Conservation (phyloP, 192 early-diverging fungal genomes). For the Haplosporangium gracile region DNA sequence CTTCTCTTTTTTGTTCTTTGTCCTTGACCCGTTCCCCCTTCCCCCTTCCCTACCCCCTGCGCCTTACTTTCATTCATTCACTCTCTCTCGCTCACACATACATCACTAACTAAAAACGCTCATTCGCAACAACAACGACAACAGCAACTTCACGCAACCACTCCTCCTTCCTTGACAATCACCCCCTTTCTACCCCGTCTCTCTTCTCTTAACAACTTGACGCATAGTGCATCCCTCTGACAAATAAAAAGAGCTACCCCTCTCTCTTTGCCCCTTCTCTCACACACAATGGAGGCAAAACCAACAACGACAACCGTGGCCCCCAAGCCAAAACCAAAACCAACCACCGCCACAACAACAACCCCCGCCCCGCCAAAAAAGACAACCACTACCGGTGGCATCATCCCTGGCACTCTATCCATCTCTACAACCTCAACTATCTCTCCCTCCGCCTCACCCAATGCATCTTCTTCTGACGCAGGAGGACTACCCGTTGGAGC, state of each 20-base stretch:
- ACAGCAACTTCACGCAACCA: not conserved
- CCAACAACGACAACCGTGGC: not conserved
- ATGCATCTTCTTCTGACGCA: not conserved
- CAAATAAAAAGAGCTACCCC: not conserved
- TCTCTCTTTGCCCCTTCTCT: not conserved
- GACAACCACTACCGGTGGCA: not conserved
- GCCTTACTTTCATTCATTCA: not conserved
- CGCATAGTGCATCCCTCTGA: not conserved
- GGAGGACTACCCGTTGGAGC: slow-evolving; percentile 34
- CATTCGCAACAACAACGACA: not conserved
- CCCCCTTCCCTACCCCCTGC: not conserved
- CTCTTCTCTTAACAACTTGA: not conserved
- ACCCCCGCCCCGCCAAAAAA: not conserved
- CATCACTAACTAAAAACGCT: not conserved
- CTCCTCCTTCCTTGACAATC: not conserved
- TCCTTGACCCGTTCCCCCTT: slow-evolving; percentile 10
- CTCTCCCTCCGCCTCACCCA: slow-evolving; percentile 1
- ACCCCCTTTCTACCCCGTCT: not conserved
- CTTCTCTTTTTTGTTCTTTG: not conserved
- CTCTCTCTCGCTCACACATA: not conserved
- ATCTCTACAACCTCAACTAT: not conserved
- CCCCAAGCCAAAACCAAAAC: not conserved
- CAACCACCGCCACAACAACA: not conserved
- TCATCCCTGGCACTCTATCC: not conserved
- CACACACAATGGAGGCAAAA: not conserved